Base-by-base conservation (phyloP, 2,329 filamentous ascomycete species). In the Macrophomina tecta region DNA sequence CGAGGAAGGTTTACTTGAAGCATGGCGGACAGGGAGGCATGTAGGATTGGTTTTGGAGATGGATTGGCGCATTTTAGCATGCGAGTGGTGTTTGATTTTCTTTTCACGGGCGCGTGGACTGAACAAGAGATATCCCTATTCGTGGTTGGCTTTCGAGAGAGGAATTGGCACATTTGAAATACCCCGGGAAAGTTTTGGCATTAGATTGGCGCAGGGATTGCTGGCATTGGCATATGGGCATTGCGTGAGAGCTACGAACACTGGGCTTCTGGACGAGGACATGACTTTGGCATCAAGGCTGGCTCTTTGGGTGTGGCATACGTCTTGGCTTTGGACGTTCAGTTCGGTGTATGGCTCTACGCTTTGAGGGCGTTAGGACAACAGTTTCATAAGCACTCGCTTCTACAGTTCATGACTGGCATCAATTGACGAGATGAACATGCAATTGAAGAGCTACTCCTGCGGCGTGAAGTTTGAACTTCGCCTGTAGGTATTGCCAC, bases 71-170 rank as follows among this genome's bases (percentile, higher is more conserved):
- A 49, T 48, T 18, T n/a, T 62, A 62, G 52, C 42, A 58, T 58
- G 45, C 32, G 51, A 38, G 42, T 48, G 52, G 63, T 49, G 63
- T 65, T 65, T 46, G 30, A 45, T 53, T 52, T 52, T 51, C 9
- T 40, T 46, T 48, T 49, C 36, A 46, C 28, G 30, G n/a, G 42
- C 8, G 45, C 36, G 23, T 36, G 58, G 58, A 36, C 23, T 5
- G 51, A 58, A 18, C n/a, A 65, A 65, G 63, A 65, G 63, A 65
- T 65, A 65, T 65, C 63, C 63, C 42, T 56, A 49, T 58, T 55
- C 51, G 52, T 46, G 51, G 40, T 56, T 55, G 63, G 34, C 40
- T 49, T 48, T 49, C 46, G 46, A 63, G 42, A 36, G 42, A 36
- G 40, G 63, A 56, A 58, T 65, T 65, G 63, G 63, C 42, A 62